Evolutionary conservation across 1,139 yeast genomes (phyloP).

Genomic region (Diutina catenulata): DNA sequence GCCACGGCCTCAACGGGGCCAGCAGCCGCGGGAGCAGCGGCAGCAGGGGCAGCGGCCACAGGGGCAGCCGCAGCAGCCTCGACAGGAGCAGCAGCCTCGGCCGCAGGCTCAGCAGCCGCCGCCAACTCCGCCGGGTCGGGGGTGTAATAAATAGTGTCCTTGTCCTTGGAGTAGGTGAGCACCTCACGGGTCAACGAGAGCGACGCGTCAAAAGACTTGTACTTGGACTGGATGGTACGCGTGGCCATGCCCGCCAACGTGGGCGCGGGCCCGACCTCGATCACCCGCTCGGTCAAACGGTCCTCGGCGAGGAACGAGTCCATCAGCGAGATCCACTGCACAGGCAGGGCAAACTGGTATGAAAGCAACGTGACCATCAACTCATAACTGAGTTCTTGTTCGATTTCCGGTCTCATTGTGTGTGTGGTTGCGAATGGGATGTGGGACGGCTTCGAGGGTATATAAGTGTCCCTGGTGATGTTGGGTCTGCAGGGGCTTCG

Average conservation of each 20-base stretch:
- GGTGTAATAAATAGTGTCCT: slow-evolving; percentile 91
- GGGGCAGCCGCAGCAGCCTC: slow-evolving; percentile 42
- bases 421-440: no score
- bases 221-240: slow-evolving; percentile 91
- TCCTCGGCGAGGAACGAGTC: slow-evolving; percentile 83
- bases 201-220: slow-evolving; percentile 96
- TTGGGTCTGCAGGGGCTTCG: no score
- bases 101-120: slow-evolving; percentile 22
- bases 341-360: slow-evolving; percentile 98
- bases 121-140: slow-evolving; percentile 67
- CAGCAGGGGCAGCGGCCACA: slow-evolving; percentile 47
- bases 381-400: slow-evolving; percentile 94
- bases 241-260: slow-evolving; percentile 98
- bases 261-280: slow-evolving; percentile 98
- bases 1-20: slow-evolving; percentile 77
- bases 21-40: slow-evolving; percentile 38
- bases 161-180: slow-evolving; percentile 88
- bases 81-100: slow-evolving; percentile 20
- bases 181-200: slow-evolving; percentile 94
- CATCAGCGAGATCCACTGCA: slow-evolving; percentile 99
- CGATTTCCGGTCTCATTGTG: slow-evolving; percentile 91
- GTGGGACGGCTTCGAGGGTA: no score
- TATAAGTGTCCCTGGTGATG: no score
- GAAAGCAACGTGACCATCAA: slow-evolving; percentile 91
- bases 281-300: slow-evolving; percentile 91